Base-by-base conservation (phyloP, 2,329 filamentous ascomycete genomes). In the Trichoderma guizhouense region DNA sequence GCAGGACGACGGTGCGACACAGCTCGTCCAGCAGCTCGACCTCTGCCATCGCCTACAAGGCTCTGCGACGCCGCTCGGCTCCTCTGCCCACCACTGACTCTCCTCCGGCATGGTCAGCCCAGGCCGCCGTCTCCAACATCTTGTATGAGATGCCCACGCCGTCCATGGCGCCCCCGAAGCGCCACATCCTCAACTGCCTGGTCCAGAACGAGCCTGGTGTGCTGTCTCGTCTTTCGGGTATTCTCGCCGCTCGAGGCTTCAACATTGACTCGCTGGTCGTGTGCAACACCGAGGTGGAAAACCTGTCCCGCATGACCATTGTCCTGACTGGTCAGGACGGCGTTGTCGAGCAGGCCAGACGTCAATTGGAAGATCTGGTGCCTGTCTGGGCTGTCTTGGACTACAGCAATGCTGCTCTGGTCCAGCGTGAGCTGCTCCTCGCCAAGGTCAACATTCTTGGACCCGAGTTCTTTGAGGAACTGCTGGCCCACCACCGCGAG, bases 201-300 rank as follows among this genome's bases (percentile, higher is more conserved):
- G 96, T 99, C 73, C 96, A 99, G 84, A 99, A 99, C 85, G 96
- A 99, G 86, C 96, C 96, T 14, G 96, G 96, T 85, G 96, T 99
- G 71, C 87, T 99, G 72, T 98, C 95, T 67, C 94, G 96, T 73
- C 93, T 99, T 11, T 98, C 96, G 1, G 96, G 96, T 70, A 98
- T 99, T 79, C 87, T 99, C 39, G 96, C 96, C 14, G 96, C 96
- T 57, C 90, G 96, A 72, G 96, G 96, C 75, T 99, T 99, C 90
- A 99, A 99, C 86, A 99, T 99, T 79, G 96, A 99, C 87, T 97
- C 93, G 69, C 87, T 99, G 74, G 96, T 99, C 70, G 96, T 99
- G 73, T 99, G 96, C 86, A 96, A 93, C 83, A 99, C 96, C 74
- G 96, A 99, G 84, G 95, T 99, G 30, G 93, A 95, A 78, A 96